Conservation (phyloP, 441 rosid species). For the Eruca vesicaria region DNA sequence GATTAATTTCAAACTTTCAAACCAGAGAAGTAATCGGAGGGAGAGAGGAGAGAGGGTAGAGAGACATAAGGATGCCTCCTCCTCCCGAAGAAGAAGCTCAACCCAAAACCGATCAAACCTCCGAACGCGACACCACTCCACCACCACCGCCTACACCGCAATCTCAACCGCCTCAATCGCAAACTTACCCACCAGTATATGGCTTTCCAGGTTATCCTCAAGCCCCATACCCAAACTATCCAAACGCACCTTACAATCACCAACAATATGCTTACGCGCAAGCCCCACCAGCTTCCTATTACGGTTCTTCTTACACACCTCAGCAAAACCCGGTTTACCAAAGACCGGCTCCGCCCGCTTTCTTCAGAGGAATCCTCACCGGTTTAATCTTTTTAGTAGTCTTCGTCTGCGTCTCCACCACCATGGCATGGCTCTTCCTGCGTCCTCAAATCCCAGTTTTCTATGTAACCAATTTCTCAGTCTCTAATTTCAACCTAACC, state of each 20-base stretch:
- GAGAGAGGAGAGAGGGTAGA: neutral
- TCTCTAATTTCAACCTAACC: conserved; percentile 41
- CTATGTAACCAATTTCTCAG: conserved; percentile 41
- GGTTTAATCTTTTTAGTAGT: conserved; percentile 30
- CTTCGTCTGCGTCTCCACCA: conserved; percentile 17
- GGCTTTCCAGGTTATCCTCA: conserved; percentile 30
- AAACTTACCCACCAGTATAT: conserved; percentile 33
- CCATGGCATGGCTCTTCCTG: conserved; percentile 33
- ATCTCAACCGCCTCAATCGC: conserved; percentile 17
- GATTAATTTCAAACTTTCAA: neutral
- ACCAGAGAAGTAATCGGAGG: neutral
- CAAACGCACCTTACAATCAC: conserved; percentile 27
- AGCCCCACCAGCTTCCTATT: conserved; percentile 44
- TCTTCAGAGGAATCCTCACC: conserved; percentile 37
- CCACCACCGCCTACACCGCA: conserved; percentile 5
- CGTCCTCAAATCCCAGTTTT: conserved; percentile 41
- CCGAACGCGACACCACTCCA: neutral
- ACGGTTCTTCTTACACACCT: conserved; percentile 27
- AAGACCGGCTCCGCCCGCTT: conserved; percentile 23
- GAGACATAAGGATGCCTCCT: neutral
- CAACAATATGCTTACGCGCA: conserved; percentile 36
- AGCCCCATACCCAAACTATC: conserved; percentile 29
- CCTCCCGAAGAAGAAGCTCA: neutral
- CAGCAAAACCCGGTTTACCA: conserved; percentile 31
- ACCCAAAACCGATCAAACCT: neutral